Base-by-base conservation (phyloP, 441 rosid genomes). In the Daphne laureola region DNA sequence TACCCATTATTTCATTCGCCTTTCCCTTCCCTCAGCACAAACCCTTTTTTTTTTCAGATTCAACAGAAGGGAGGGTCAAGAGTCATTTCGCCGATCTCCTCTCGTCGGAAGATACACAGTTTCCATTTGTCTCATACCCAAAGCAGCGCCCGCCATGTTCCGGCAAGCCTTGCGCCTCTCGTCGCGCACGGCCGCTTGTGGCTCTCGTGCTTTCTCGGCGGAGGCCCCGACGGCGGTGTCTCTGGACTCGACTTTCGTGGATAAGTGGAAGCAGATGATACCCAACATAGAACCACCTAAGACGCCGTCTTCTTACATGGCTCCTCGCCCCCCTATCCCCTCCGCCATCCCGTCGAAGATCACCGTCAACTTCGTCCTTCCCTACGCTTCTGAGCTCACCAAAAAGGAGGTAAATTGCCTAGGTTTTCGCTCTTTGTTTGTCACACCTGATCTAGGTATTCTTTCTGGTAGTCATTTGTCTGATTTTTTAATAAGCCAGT, bases 311-410 rank as follows among this genome's bases (percentile, higher is more conserved):
- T 12, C 83, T 21, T 85, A 55, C 78, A 76, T 85, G 89, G 21
- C 43, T n/a, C 66, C 87, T 35, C 82, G 87, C 54, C 84, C 83
- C 4, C 53, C 72, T n/a, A 76, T 66, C 31, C 80, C 79, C 11
- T 45, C 89, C 23, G 35, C 85, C 3, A 53, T 85, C 31, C 93
- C 93, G 26, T 27, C 85, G 56, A 85, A 85, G 67, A 72, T 85
- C 67, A 85, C 85, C 21, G 83, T 85, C 69, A 82, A 85, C 67
- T 85, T 85, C 54, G 87, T 85, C 44, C 93, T 85, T 26, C 93
- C 93, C 35, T 85, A 82, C 62, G 60, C 83, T 56, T 80, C 89
- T 55, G 87, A 80, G 80, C 81, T 85, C 66, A 43, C 75, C 59
- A 53, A 49, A 1, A 80, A 80, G 75, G 83, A 85, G 93, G 93